These are phyloP conservation scores for Penicillium bovifimosum DNA, from an alignment of 495 filamentous ascomycete genomes.

Conservation along the genomic window DNA sequence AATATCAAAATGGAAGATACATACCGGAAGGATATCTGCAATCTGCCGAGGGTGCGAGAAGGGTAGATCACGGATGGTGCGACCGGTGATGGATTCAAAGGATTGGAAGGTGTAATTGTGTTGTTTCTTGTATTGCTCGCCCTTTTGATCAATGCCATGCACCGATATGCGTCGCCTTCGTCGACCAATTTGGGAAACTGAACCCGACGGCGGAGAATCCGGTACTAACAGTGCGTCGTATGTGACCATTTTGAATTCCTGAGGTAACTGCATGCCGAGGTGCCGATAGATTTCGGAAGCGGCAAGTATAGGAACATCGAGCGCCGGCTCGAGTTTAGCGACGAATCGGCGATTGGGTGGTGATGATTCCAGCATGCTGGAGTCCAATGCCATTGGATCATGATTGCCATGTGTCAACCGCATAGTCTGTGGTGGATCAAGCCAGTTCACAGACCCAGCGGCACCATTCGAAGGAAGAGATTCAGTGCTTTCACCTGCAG, in stretches of 20 bases:
- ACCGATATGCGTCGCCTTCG: conserved; percentile 32
- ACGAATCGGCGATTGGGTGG: conserved; percentile 75
- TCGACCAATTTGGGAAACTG: conserved; percentile 22
- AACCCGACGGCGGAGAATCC: conserved; percentile 22
- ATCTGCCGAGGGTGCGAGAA: conserved; percentile 88
- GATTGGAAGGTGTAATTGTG: conserved; percentile 69
- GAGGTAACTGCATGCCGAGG: conserved; percentile 51
- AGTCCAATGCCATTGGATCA: conserved; percentile 44
- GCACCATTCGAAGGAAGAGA: conserved; percentile 17
- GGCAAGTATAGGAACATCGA: conserved; percentile 64
- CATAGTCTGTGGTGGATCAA: conserved; percentile 48
- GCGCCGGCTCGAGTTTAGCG: conserved; percentile 75
- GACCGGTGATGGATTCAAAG: conserved; percentile 63
- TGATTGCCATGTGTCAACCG: conserved; percentile 31
- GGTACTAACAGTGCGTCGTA: conserved; percentile 67
- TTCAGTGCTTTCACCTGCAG: conserved; percentile 21
- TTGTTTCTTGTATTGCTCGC: conserved; percentile 36
- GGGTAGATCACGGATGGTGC: conserved; percentile 62
- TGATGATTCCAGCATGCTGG: conserved; percentile 37
- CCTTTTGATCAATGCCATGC: conserved; percentile 32
- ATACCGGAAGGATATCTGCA: conserved; percentile 63
- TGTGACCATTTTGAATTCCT: conserved; percentile 51
- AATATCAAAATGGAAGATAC: conserved; percentile 3
- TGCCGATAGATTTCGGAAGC: conserved; percentile 63
- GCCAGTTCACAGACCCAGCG: conserved; percentile 35